Evolutionary conservation across 2,329 filamentous ascomycete species (phyloP), one percentile per base, ranked within the genome.

Genomic region (Claviceps sp.): DNA sequence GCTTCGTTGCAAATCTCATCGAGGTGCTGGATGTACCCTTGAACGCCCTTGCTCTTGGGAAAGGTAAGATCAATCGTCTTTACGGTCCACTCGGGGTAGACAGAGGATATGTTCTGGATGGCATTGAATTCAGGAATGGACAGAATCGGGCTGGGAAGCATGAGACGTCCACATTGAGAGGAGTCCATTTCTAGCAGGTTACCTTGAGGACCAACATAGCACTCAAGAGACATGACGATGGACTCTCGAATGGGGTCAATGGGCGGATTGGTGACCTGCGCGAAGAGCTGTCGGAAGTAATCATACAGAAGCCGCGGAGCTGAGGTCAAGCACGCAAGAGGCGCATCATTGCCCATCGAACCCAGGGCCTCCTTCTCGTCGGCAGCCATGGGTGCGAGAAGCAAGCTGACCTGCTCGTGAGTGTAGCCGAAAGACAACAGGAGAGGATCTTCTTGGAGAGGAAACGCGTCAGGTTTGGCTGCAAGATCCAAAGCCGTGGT

Each of bases 191-290:
- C 90, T 34, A 96, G 76, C 53, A 97, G 73, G 66, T 97, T 97
- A 54, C 91, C 91, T 70, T 97, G 91, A 46, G 91, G 91, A 48
- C 91, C 91, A 60, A 97, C 87, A 65, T 96, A 97, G 62, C 91
- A 94, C 66, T 95, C 90, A 42, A 97, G 73, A 52, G 91, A 96
- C 91, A 97, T 97, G 69, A 97, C 91, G 62, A 96, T 93, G 30
- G 90, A 91, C 76, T 97, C 91, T 69, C 91, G 81, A 61, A 97
- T 97, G 37, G 91, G 91, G 64, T 97, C 91, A 64, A 97, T 97
- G 14, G 91, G 91, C 59, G 91, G 91, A 70, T 97, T 97, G 56
- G 91, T 97, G 67, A 97, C 91, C 72, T 97, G 91, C 10, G 91
- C 91, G 68, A 97, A 97, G 44, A 97, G 83, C 73, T 97, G 88